Evolutionary conservation across 495 filamentous ascomycete species (phyloP).

Genomic region (Neurospora discreta): DNA sequence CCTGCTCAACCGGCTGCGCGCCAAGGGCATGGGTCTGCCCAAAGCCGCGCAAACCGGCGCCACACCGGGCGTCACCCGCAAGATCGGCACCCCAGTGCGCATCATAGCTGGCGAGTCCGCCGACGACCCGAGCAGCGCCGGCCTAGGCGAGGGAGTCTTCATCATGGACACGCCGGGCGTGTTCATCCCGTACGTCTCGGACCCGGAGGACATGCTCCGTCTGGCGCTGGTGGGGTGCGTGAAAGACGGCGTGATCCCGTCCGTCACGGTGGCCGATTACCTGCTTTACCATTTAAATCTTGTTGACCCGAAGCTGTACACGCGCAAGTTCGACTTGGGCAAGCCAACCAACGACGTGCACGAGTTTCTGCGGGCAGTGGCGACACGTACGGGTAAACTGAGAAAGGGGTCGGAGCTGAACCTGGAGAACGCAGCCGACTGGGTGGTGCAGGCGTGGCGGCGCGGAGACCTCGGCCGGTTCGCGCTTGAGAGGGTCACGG

Average conservation of each 20-base stretch:
- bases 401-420: conserved; percentile 63
- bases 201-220: conserved; percentile 83
- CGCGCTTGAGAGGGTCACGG: conserved; percentile 65
- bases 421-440: conserved; percentile 62
- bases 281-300: conserved; percentile 74
- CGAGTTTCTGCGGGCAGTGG: conserved; percentile 56
- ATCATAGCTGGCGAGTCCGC: conserved; percentile 35
- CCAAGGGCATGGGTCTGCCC: conserved; percentile 46
- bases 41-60: conserved; percentile 78
- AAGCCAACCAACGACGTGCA: conserved; percentile 72
- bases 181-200: conserved; percentile 81
- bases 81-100: conserved; percentile 72
- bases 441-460: conserved; percentile 79
- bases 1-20: conserved; percentile 75
- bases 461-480: conserved; percentile 65
- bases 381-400: conserved; percentile 62
- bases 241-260: conserved; percentile 72
- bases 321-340: conserved; percentile 37
- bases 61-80: conserved; percentile 82
- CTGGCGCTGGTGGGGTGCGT: conserved; percentile 82
- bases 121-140: conserved; percentile 5
- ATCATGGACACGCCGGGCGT: conserved; percentile 60
- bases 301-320: conserved; percentile 44
- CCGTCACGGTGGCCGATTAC: conserved; percentile 74
- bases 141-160: conserved; percentile 35